Base-by-base conservation (phyloP, 139 green algal species). In the Diplosphaera chodatii region DNA sequence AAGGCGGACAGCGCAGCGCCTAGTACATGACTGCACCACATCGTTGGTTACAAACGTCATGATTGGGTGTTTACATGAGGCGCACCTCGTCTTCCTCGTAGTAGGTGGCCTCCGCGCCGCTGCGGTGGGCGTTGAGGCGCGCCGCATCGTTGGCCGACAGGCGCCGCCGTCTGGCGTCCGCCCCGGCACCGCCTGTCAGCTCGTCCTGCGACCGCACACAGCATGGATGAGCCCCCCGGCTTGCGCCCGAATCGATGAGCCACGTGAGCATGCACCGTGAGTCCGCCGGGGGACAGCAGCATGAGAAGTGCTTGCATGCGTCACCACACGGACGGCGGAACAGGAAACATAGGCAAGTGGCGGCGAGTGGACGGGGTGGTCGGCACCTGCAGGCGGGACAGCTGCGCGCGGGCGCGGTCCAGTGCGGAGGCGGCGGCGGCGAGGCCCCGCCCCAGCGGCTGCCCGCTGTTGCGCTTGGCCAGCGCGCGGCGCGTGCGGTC, bases 321-420 rank as follows among this genome's bases (percentile, higher is more conserved):
- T n/a, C n/a, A n/a, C n/a, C n/a, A n/a, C n/a, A n/a, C n/a, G n/a
- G n/a, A n/a, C n/a, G n/a, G n/a, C n/a, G n/a, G n/a, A n/a, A n/a
- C n/a, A n/a, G n/a, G n/a, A n/a, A n/a, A n/a, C n/a, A n/a, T n/a
- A n/a, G n/a, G n/a, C n/a, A n/a, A n/a, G n/a, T n/a, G n/a, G n/a
- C n/a, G n/a, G n/a, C n/a, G n/a, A n/a, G n/a, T n/a, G n/a, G n/a
- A n/a, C n/a, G n/a, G n/a, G n/a, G n/a, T n/a, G n/a, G n/a, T n/a
- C n/a, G n/a, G 70, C 65, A 85, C 79, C 40, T 80, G 71, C 27
- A 89, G 75, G 23, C 85, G 71, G n/a, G 70, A 62, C 76, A 90
- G 76, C 78, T 91, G 82, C 23, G 76, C 66, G 70, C 86, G 40
- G 2, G 81, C 80, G 3, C 55, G 21, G 55, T 82, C 74, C 31